Evolutionary conservation across 1,284 basidiomycete genomes (phyloP).

Genomic region (Testicularia cyperi): DNA sequence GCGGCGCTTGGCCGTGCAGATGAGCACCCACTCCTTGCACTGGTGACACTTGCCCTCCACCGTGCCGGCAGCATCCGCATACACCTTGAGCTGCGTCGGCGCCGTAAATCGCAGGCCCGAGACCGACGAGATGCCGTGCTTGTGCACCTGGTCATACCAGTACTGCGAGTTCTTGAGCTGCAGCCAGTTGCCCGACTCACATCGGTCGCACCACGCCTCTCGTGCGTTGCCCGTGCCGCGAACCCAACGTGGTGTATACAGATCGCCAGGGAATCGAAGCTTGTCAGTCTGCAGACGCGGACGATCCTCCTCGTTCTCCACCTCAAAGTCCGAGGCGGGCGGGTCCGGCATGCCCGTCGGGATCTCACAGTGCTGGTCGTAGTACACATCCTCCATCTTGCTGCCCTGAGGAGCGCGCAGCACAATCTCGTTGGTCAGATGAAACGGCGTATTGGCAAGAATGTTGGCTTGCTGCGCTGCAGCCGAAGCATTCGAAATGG

Average conservation of each 20-base stretch:
- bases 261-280: conserved; percentile 42
- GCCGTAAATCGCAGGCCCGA: conserved; percentile 43
- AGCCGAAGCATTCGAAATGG: conserved; percentile 19
- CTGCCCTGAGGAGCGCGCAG: conserved; percentile 35
- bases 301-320: conserved; percentile 35
- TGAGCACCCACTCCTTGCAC: conserved; percentile 46
- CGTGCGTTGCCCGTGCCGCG: conserved; percentile 40
- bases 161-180: conserved; percentile 49
- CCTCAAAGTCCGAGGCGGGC: conserved; percentile 31
- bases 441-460: conserved; percentile 34
- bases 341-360: conserved; percentile 33
- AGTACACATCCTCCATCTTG: conserved; percentile 45
- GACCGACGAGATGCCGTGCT: conserved; percentile 44
- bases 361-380: conserved; percentile 40
- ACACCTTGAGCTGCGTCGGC: conserved; percentile 39
- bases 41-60: conserved; percentile 46
- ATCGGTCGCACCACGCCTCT: conserved; percentile 49
- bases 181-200: conserved; percentile 46
- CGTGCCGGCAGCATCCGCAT: conserved; percentile 37
- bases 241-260: conserved; percentile 49
- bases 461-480: conserved; percentile 25
- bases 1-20: conserved; percentile 44
- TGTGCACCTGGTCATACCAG: conserved; percentile 50
- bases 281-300: conserved; percentile 46
- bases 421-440: conserved; percentile 44